A percentile compares a stretch with the other conserved stretches of the same genome.
These are phyloP conservation scores for Styphnolobium japonicum DNA, from an alignment of 306 rosid species.

Conservation along the genomic window DNA sequence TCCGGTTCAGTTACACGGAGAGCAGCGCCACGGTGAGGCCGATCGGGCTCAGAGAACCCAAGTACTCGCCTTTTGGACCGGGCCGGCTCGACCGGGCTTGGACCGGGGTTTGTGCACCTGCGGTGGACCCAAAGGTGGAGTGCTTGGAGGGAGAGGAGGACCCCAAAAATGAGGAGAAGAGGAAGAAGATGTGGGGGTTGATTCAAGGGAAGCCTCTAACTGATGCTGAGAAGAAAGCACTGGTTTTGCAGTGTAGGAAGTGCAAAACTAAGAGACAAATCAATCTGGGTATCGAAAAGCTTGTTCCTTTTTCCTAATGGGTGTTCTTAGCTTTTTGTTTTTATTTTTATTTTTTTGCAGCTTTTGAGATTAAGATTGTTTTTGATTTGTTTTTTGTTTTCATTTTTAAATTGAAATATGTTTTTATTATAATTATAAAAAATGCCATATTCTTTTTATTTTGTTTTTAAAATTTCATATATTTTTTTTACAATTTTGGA, in stretches of 20 bases:
- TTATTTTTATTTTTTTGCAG: too few species aligned
- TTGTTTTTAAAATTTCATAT: too few species aligned
- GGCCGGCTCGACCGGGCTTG: constrained; percentile 65
- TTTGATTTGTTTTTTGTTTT: too few species aligned
- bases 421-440: too few species aligned
- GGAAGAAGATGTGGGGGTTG: constrained; percentile 52
- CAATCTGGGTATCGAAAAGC: constrained; percentile 61
- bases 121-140: constrained; percentile 64
- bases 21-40: constrained; percentile 70
- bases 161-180: constrained; percentile 53
- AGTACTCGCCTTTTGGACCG: constrained; percentile 93
- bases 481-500: too few species aligned
- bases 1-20: constrained; percentile 85
- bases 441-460: too few species aligned
- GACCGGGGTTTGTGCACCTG: constrained; percentile 95
- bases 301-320: background rate
- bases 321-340: background rate
- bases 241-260: constrained; percentile 63
- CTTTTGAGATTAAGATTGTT: background rate
- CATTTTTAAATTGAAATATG: too few species aligned
- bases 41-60: constrained; percentile 79
- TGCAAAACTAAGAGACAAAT: constrained; percentile 71
- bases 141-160: constrained; percentile 63
- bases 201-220: constrained; percentile 65
- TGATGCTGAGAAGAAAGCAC: constrained; percentile 62